These are phyloP conservation scores for Penicillium subrubescens DNA, from an alignment of 495 filamentous ascomycete genomes.

Conservation along the genomic window DNA sequence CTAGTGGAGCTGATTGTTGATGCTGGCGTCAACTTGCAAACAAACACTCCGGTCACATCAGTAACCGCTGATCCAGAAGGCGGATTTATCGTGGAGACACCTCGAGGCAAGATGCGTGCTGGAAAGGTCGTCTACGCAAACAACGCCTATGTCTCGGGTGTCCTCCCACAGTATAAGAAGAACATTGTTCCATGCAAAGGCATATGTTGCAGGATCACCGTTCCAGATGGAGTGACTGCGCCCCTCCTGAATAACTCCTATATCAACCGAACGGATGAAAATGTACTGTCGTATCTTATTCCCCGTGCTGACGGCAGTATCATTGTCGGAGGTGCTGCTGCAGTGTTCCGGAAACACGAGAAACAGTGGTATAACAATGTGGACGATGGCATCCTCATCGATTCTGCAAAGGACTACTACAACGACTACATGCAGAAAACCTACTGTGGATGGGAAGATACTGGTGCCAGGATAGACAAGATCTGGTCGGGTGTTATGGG, in stretches of 20 bases:
- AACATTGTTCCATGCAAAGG: slow-evolving; percentile 59
- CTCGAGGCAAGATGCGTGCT: slow-evolving; percentile 55
- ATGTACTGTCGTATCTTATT: slow-evolving; percentile 60
- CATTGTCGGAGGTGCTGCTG: slow-evolving; percentile 62
- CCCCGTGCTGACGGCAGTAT: slow-evolving; percentile 70
- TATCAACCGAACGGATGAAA: slow-evolving; percentile 32
- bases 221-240: slow-evolving; percentile 56
- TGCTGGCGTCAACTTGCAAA: slow-evolving; percentile 61
- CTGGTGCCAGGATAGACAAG: slow-evolving; percentile 38
- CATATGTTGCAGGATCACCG: slow-evolving; percentile 66
- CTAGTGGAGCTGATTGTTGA: slow-evolving; percentile 55
- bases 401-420: slow-evolving; percentile 60
- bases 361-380: slow-evolving; percentile 58
- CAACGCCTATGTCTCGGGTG: slow-evolving; percentile 68
- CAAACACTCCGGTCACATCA: slow-evolving; percentile 56
- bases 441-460: slow-evolving; percentile 48
- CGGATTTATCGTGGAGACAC: slow-evolving; percentile 55
- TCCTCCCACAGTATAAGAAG: slow-evolving; percentile 59
- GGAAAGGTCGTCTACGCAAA: slow-evolving; percentile 65
- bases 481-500: slow-evolving; percentile 57
- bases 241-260: slow-evolving; percentile 39
- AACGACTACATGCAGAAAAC: slow-evolving; percentile 54
- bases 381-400: slow-evolving; percentile 55
- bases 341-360: slow-evolving; percentile 51
- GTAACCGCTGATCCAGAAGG: slow-evolving; percentile 32